A percentile compares a stretch with the other conserved stretches of the same genome.
These are phyloP conservation scores for Heterococcus sp. DNA, from an alignment of 108 stramenopile genomes.

Conservation along the genomic window DNA sequence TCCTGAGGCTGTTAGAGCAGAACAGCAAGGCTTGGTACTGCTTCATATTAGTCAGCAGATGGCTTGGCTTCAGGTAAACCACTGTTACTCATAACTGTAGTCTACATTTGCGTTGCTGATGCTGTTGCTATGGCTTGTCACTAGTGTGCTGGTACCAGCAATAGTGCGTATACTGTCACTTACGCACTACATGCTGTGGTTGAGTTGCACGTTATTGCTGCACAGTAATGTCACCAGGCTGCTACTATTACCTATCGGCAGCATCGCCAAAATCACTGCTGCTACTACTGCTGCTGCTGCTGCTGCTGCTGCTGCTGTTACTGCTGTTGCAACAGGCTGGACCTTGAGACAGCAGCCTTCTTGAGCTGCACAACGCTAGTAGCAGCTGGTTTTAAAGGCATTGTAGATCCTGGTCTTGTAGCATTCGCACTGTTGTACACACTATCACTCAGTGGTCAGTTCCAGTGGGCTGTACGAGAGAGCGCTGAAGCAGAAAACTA, in stretches of 20 bases:
- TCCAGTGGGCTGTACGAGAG: constrained; percentile 73
- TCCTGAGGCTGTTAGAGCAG: constrained; percentile 2
- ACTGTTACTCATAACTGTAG: too few species aligned
- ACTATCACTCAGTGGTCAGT: constrained; percentile 69
- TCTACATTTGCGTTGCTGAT: too few species aligned
- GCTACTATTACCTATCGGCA: too few species aligned
- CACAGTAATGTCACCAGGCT: too few species aligned
- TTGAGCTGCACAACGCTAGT: background rate
- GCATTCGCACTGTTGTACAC: constrained; percentile 80
- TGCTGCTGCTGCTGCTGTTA: too few species aligned
- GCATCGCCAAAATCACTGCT: too few species aligned
- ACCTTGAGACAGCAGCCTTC: constrained; percentile 1
- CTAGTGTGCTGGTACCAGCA: too few species aligned
- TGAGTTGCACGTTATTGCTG: too few species aligned
- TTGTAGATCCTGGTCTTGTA: constrained; percentile 41
- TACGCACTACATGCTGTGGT: too few species aligned
- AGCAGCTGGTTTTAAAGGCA: background rate
- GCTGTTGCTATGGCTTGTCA: too few species aligned
- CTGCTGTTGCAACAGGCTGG: constrained; percentile 28
- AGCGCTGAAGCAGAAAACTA: constrained; percentile 22
- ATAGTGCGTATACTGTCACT: too few species aligned
- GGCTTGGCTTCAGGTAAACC: constrained; percentile 18
- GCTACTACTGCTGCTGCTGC: too few species aligned
- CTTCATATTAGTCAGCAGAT: constrained; percentile 7
- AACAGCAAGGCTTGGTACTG: background rate